Evolutionary conservation across 371 early-diverging fungal genomes (phyloP), one percentile per base, ranked within the genome.

Genomic region (Haplosporangium sp.): DNA sequence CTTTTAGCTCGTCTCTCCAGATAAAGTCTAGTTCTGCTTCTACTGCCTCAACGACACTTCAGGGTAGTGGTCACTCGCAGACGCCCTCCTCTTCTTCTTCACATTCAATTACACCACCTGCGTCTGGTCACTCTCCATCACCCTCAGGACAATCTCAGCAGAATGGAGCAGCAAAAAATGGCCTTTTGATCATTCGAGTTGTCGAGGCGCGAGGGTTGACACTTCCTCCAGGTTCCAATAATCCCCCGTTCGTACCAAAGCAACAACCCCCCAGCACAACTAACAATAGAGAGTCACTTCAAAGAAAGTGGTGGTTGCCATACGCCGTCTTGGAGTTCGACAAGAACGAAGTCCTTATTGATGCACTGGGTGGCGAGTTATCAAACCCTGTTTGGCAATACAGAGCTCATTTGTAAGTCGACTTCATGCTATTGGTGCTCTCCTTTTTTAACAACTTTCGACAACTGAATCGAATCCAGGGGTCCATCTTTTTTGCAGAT

Each of bases 311-410:
- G 87, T 91, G 92, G 90, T 73, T 95, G 35, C 97, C 96, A 4
- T 97, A 96, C 74, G 92, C 92, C 27, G 96, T 97, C 9, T 84
- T 96, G 37, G 96, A 96, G 85, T 96, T 96, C 72, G 97, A 97
- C 86, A 95, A 95, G 90, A 96, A 96, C 83, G 96, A 97, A 84
- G 88, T 95, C 45, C 86, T 95, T 64, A 94, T 95, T 37, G 91
- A 94, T 76, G 93, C 95, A 17, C 83, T 92, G 17, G 94, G 92
- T 38, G 93, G 93, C 39, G 94, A 93, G 71, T 85, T 91, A 61
- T 84, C 85, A 34, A 92, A 90, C 69, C 94, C 96, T 15, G 83
- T 91, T 42, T 97, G 96, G 93, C 91, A 94, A 66, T 93, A 95
- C 84, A 86, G 93, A 64, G 94, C 96, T 40, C 89, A 92, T 74